phyloP scores from a whole-genome alignment of 1,284 basidiomycete genomes.

The Sutorius eximius region DNA sequence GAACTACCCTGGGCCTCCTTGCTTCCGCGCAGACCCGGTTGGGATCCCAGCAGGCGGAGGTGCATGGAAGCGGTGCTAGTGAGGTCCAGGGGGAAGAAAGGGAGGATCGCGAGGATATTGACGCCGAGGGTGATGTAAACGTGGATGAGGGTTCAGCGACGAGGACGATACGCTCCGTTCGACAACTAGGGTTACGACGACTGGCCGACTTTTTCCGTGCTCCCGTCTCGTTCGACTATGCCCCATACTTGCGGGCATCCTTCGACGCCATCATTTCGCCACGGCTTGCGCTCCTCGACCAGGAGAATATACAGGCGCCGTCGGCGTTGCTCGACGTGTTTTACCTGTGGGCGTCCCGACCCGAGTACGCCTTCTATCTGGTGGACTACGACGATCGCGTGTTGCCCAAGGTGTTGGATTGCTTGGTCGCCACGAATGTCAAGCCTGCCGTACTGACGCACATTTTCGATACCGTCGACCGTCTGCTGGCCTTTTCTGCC shows the following conservation, averaged over 20 bases:
- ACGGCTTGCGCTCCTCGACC: constrained; percentile 71
- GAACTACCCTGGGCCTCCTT: constrained; percentile 64
- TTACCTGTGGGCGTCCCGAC: constrained; percentile 70
- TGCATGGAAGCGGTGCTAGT: constrained; percentile 22
- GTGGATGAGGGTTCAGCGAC: constrained; percentile 39
- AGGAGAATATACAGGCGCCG: constrained; percentile 91
- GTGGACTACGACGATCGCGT: constrained; percentile 69
- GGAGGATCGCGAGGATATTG: constrained; percentile 35
- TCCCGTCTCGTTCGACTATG: constrained; percentile 73
- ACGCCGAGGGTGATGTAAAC: constrained; percentile 32
- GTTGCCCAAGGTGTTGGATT: constrained; percentile 79
- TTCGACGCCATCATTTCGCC: constrained; percentile 82
- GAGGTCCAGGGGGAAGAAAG: constrained; percentile 39
- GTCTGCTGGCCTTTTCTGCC: constrained; percentile 60
- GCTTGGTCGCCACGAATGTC: constrained; percentile 80
- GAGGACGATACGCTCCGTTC: constrained; percentile 60
- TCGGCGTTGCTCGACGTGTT: constrained; percentile 90
- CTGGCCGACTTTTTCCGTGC: constrained; percentile 86
- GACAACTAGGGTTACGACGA: constrained; percentile 85
- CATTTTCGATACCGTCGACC: constrained; percentile 87
- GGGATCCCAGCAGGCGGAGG: constrained; percentile 18
- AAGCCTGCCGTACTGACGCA: constrained; percentile 82
- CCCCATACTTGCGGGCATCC: constrained; percentile 64
- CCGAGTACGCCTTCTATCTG: constrained; percentile 62
- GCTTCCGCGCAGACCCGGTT: constrained; percentile 58